These are phyloP conservation scores for Avena atlantica DNA, from an alignment of 176 grass and related monocot genomes.

Conservation along the genomic window DNA sequence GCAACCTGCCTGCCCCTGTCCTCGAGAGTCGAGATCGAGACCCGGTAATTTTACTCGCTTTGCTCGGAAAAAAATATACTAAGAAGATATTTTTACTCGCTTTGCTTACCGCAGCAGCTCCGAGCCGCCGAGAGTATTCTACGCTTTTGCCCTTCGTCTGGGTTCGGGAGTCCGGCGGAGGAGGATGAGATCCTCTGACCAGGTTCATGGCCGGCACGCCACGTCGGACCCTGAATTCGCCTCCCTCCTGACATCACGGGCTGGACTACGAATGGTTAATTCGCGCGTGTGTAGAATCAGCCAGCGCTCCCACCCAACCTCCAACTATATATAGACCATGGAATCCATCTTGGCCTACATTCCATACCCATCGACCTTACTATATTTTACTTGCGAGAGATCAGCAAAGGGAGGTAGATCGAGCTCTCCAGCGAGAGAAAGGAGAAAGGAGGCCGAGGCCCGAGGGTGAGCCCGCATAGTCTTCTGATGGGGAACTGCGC, in stretches of 20 bases:
- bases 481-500: constrained; percentile 41
- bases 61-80: background rate
- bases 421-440: too few species aligned
- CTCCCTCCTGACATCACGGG: constrained; percentile 4
- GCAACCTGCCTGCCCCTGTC: too few species aligned
- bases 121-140: background rate
- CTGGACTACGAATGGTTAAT: background rate
- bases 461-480: too few species aligned
- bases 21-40: background rate
- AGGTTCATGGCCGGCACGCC: constrained; percentile 28
- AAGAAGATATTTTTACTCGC: background rate
- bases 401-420: too few species aligned
- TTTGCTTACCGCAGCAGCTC: background rate
- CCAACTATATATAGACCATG: background rate
- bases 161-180: background rate
- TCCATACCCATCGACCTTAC: constrained; percentile 15
- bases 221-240: constrained; percentile 34
- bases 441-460: too few species aligned
- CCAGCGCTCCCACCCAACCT: background rate
- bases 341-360: background rate
- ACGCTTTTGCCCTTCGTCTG: background rate
- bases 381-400: too few species aligned
- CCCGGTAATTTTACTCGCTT: background rate
- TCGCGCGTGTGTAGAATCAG: constrained; percentile 18
- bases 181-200: constrained; percentile 43